phyloP scores from a whole-genome alignment of 257 asterid genomes.

The Orobanche coerulescens region DNA sequence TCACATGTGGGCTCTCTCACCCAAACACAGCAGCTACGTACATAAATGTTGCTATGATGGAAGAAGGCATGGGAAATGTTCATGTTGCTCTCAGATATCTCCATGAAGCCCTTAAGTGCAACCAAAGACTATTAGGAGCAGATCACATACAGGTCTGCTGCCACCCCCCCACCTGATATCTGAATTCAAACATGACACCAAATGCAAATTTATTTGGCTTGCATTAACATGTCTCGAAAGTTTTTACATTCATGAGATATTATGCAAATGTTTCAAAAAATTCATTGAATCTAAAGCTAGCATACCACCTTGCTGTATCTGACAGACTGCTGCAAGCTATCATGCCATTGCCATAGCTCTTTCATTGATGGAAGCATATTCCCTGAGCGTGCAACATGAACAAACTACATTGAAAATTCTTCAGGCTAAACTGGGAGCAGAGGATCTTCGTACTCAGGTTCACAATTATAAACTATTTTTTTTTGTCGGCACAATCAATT shows the following conservation, averaged over 20 bases:
- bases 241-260: conserved; percentile 13
- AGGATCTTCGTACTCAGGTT: conserved; percentile 99
- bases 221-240: conserved; percentile 8
- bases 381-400: conserved; percentile 96
- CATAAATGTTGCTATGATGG: conserved; percentile 99
- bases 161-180: conserved; percentile 18
- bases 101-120: conserved; percentile 99
- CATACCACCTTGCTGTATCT: conserved; percentile 23
- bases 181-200: background rate
- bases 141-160: conserved; percentile 89
- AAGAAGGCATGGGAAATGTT: conserved; percentile 99
- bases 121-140: conserved; percentile 77
- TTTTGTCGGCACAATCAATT: too few species aligned
- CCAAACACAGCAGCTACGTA: conserved; percentile 99
- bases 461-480: conserved; percentile 14
- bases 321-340: conserved; percentile 99
- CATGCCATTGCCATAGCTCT: conserved; percentile 99
- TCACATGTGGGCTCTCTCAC: conserved; percentile 97
- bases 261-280: conserved; percentile 22
- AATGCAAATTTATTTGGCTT: background rate
- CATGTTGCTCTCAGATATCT: conserved; percentile 97
- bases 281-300: conserved; percentile 11
- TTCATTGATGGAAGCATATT: conserved; percentile 96
- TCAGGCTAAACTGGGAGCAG: conserved; percentile 88
- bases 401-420: conserved; percentile 97